These are phyloP conservation scores for Knoxia roxburghii DNA, from an alignment of 257 asterid genomes.

Conservation along the genomic window DNA sequence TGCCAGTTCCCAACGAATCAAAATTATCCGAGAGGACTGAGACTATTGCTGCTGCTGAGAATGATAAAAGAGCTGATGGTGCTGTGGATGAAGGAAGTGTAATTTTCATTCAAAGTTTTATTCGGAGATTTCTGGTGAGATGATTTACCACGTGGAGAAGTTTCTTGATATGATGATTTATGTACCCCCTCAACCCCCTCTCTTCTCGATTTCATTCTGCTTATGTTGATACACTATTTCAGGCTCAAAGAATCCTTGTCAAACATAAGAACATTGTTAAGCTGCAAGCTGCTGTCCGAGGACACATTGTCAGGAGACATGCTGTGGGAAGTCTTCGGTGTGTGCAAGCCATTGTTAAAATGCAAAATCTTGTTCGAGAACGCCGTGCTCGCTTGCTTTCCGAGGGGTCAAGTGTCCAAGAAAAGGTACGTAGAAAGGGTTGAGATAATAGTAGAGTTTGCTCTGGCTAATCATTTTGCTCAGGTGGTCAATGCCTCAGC, in stretches of 20 bases:
- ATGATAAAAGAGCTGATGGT: slow-evolving; percentile 29
- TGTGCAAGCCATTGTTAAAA: slow-evolving; percentile 79
- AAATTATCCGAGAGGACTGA: slow-evolving; percentile 36
- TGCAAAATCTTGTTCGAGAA: slow-evolving; percentile 87
- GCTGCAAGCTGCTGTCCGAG: slow-evolving; percentile 95
- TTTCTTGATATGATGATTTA: slow-evolving; percentile 15
- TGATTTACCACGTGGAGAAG: neutral
- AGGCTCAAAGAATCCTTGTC: slow-evolving; percentile 62
- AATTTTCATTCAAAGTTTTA: slow-evolving; percentile 61
- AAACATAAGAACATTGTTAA: slow-evolving; percentile 54
- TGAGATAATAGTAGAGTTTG: slow-evolving; percentile 22
- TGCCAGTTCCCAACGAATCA: slow-evolving; percentile 27
- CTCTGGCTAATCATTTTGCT: slow-evolving; percentile 19
- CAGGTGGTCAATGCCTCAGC: neutral
- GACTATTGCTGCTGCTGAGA: slow-evolving; percentile 25
- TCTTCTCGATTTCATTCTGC: neutral
- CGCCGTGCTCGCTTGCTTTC: slow-evolving; percentile 37
- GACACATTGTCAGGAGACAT: slow-evolving; percentile 76
- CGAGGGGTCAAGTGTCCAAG: slow-evolving; percentile 26
- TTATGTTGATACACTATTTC: slow-evolving; percentile 21
- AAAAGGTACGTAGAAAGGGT: slow-evolving; percentile 24
- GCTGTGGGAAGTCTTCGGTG: slow-evolving; percentile 96
- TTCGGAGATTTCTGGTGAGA: slow-evolving; percentile 70
- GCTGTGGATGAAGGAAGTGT: slow-evolving; percentile 46
- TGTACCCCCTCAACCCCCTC: too few species aligned